A percentile compares a stretch with the other conserved stretches of the same genome.
Evolutionary conservation across 2,329 filamentous ascomycete genomes (phyloP).

Genomic region (Torrubiella hemipterigena): DNA sequence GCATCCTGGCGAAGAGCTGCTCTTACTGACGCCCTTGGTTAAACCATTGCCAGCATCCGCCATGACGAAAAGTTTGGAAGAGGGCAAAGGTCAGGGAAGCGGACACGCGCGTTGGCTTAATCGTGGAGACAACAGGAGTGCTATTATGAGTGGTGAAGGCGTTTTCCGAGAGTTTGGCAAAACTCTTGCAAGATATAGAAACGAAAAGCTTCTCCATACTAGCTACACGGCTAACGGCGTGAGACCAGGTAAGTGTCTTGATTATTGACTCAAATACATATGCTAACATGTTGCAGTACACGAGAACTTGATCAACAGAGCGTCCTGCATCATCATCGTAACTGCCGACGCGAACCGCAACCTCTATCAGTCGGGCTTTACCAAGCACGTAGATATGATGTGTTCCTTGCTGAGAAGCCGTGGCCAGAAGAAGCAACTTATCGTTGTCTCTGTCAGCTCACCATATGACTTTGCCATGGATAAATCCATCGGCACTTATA

Average conservation of each 20-base stretch:
- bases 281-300: conserved; percentile 49
- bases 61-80: conserved; percentile 58
- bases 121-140: conserved; percentile 41
- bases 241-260: conserved; percentile 44
- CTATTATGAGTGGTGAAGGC: conserved; percentile 82
- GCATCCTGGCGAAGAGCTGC: conserved; percentile 75
- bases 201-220: conserved; percentile 80
- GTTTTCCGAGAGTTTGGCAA: conserved; percentile 85
- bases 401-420: conserved; percentile 70
- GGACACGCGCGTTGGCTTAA: conserved; percentile 47
- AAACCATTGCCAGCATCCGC: conserved; percentile 88
- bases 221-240: conserved; percentile 93
- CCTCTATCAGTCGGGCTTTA: conserved; percentile 86
- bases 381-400: conserved; percentile 93
- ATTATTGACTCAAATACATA: conserved; percentile 1
- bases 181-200: conserved; percentile 73
- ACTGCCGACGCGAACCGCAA: conserved; percentile 93
- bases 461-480: conserved; percentile 97
- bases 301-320: conserved; percentile 81
- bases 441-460: conserved; percentile 87
- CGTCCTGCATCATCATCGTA: conserved; percentile 77
- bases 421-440: conserved; percentile 76
- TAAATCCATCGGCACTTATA: conserved; percentile 76
- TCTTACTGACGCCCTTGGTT: conserved; percentile 77
- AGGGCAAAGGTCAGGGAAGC: conserved; percentile 30